phyloP scores from a whole-genome alignment of 1,139 yeast species.

The Debaryomyces nepalensis region DNA sequence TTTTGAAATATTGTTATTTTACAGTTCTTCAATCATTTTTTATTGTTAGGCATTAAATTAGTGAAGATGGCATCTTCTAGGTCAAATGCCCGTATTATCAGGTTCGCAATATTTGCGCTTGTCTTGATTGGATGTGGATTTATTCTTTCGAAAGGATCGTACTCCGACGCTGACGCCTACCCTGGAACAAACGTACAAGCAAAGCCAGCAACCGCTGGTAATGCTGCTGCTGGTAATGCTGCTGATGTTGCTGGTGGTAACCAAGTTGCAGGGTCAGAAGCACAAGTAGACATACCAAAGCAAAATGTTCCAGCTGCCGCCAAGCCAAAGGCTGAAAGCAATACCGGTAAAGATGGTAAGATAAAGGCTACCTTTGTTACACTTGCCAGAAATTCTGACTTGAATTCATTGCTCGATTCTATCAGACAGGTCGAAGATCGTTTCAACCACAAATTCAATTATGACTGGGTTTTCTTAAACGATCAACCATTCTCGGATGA shows the following conservation, averaged over 20 bases:
- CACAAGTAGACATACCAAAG: slow-evolving; percentile 12
- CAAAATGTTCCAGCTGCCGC: slow-evolving; percentile 17
- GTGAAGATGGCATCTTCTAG: slow-evolving; percentile 44
- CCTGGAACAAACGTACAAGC: slow-evolving; percentile 18
- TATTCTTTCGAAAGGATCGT: slow-evolving; percentile 63
- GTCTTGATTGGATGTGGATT: slow-evolving; percentile 61
- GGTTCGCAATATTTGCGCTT: slow-evolving; percentile 65
- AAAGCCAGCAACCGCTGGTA: slow-evolving; percentile 14
- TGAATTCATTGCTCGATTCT: slow-evolving; percentile 40
- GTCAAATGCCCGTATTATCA: slow-evolving; percentile 63
- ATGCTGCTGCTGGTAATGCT: slow-evolving; percentile 16
- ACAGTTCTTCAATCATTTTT: background rate
- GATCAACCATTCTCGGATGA: slow-evolving; percentile 47
- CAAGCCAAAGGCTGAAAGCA: slow-evolving; percentile 15
- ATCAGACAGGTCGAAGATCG: slow-evolving; percentile 52
- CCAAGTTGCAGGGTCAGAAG: slow-evolving; percentile 16
- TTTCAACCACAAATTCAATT: slow-evolving; percentile 45
- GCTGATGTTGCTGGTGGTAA: slow-evolving; percentile 12
- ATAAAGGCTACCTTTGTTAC: slow-evolving; percentile 52
- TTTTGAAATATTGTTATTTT: background rate
- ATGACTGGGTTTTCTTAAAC: slow-evolving; percentile 54
- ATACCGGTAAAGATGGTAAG: slow-evolving; percentile 25
- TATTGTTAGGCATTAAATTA: background rate
- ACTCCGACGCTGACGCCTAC: slow-evolving; percentile 37
- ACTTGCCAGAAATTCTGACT: slow-evolving; percentile 48